These are phyloP conservation scores for Prinsepia uniflora DNA, from an alignment of 306 rosid species.

Conservation along the genomic window DNA sequence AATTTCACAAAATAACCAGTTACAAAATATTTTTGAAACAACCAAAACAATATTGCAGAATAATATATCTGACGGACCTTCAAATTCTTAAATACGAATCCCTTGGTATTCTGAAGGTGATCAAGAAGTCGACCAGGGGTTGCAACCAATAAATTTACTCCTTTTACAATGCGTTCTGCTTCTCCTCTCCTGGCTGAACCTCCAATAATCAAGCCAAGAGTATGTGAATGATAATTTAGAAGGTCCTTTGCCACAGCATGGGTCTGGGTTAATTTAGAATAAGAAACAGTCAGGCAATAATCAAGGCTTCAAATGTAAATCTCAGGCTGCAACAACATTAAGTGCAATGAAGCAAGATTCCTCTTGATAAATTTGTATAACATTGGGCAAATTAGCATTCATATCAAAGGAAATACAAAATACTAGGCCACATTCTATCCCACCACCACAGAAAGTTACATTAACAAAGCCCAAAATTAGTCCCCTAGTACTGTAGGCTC, in stretches of 20 bases:
- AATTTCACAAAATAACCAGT: background rate
- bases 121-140: slow-evolving; percentile 98
- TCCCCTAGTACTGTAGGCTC: no score
- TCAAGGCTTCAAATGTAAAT: background rate
- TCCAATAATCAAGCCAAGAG: slow-evolving; percentile 80
- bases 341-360: background rate
- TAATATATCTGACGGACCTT: slow-evolving; percentile 39
- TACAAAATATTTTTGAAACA: background rate
- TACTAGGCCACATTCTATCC: no score
- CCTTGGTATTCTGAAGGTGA: slow-evolving; percentile 85
- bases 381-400: no score
- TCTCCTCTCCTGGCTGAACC: slow-evolving; percentile 82
- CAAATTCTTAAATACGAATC: slow-evolving; percentile 66
- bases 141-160: slow-evolving; percentile 80
- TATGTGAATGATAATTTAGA: slow-evolving; percentile 86
- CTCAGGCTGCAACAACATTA: background rate
- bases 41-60: background rate
- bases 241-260: slow-evolving; percentile 91
- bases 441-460: no score
- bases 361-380: no score
- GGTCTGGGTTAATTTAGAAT: slow-evolving; percentile 44
- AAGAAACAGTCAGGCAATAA: slow-evolving; percentile 9
- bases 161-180: slow-evolving; percentile 80
- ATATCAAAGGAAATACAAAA: no score
- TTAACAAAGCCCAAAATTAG: no score